A percentile compares a stretch with the other conserved stretches of the same genome.
Conservation (phyloP, 495 filamentous ascomycete genomes). For the Sabuloglossum arenarium region DNA sequence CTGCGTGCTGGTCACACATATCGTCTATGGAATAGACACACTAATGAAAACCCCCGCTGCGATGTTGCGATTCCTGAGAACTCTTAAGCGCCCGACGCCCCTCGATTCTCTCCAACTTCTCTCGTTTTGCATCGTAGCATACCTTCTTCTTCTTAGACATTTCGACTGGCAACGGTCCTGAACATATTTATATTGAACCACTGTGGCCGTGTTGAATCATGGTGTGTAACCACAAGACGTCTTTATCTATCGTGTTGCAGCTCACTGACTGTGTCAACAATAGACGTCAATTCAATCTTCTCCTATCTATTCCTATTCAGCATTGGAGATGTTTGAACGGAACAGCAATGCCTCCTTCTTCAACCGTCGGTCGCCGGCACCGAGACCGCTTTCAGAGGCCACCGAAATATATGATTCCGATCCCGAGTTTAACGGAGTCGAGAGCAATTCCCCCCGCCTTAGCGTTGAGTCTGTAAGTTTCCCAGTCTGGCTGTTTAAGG, state of each 20-base stretch:
- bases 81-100: neutral
- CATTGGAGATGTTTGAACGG: neutral
- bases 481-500: neutral
- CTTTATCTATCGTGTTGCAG: neutral
- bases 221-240: neutral
- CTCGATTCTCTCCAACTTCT: neutral
- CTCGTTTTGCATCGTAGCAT: neutral
- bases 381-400: conserved; percentile 36
- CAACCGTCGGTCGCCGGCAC: conserved; percentile 6
- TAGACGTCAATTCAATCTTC: neutral
- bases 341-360: conserved; percentile 12
- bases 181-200: neutral
- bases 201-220: neutral
- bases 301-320: neutral
- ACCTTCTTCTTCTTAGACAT: neutral
- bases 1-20: neutral
- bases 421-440: conserved; percentile 40
- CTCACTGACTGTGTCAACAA: neutral
- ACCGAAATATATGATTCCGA: conserved; percentile 63
- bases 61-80: neutral
- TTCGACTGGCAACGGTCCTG: neutral
- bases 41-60: neutral
- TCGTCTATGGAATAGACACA: neutral
- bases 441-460: conserved; percentile 38
- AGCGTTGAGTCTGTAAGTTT: conserved; percentile 44